Evolutionary conservation across 202 grass and related monocot species (phyloP).

Genomic region (Setaria italica): DNA sequence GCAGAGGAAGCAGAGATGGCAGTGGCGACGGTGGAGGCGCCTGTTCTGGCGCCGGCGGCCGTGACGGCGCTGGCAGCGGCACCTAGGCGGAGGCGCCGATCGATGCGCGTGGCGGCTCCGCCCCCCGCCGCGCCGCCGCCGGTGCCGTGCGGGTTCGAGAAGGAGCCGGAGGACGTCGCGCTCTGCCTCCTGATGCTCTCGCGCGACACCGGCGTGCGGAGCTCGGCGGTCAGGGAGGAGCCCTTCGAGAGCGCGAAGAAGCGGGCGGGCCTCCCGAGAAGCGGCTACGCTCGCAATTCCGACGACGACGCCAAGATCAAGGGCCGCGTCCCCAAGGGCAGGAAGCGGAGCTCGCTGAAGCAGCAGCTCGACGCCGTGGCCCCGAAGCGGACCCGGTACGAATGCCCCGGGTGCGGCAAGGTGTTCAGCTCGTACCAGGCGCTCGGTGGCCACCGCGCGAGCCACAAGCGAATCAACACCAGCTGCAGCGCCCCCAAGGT

Average conservation of each 20-base stretch:
- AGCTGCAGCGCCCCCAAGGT: conserved; percentile 56
- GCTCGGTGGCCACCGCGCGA: conserved; percentile 72
- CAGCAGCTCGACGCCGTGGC: not conserved
- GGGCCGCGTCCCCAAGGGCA: conserved; percentile 28
- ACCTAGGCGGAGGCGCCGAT: conserved; percentile 48
- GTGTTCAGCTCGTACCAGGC: conserved; percentile 72
- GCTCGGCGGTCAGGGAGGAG: conserved; percentile 26
- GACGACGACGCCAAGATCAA: conserved; percentile 44
- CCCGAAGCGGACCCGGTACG: conserved; percentile 54
- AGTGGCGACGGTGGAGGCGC: not conserved
- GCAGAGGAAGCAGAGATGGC: conserved; percentile 21
- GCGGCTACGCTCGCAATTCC: conserved; percentile 33
- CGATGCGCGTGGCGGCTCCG: conserved; percentile 52
- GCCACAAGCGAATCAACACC: conserved; percentile 74
- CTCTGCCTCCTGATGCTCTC: conserved; percentile 76
- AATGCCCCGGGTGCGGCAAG: conserved; percentile 59
- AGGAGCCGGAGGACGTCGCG: conserved; percentile 67
- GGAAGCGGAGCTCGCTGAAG: conserved; percentile 41
- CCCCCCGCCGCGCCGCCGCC: conserved; percentile 37
- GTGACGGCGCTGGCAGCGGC: conserved; percentile 1
- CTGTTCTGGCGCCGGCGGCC: not conserved
- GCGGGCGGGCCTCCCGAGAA: conserved; percentile 10
- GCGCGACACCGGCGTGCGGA: conserved; percentile 54
- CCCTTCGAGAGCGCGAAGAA: not conserved
- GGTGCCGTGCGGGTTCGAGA: conserved; percentile 47